phyloP scores from a whole-genome alignment of 1,284 basidiomycete species.

The Vanrija sp. region DNA sequence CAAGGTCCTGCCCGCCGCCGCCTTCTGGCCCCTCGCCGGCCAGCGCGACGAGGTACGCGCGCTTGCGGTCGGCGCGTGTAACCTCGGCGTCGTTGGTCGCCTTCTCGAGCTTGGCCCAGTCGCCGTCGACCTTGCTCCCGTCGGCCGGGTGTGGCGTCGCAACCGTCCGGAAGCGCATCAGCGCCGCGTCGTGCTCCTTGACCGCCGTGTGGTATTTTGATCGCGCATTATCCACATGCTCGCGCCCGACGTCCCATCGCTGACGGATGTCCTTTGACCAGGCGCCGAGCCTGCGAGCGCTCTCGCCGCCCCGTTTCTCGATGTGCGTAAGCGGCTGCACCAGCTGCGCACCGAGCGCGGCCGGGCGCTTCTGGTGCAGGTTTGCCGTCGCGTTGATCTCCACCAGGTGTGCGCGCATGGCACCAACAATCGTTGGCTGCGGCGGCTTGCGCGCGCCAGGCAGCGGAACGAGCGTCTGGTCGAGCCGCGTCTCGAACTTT shows the following conservation, averaged over 20 bases:
- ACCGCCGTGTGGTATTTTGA: conserved; percentile 15
- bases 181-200: conserved; percentile 8
- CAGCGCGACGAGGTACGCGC: conserved; percentile 16
- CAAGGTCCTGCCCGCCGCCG: conserved; percentile 12
- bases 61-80: conserved; percentile 15
- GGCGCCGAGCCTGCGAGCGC: conserved; percentile 4
- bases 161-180: conserved; percentile 7
- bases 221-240: conserved; percentile 16
- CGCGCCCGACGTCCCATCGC: conserved; percentile 16
- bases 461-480: not conserved
- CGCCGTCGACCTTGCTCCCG: not conserved
- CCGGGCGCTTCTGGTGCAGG: conserved; percentile 16
- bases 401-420: conserved; percentile 13
- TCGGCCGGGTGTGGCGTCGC: conserved; percentile 2
- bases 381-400: conserved; percentile 11
- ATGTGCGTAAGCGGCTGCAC: conserved; percentile 13
- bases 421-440: conserved; percentile 6
- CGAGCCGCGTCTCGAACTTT: conserved; percentile 17
- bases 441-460: conserved; percentile 14
- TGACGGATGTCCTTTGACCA: conserved; percentile 19
- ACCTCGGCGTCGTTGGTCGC: conserved; percentile 12
- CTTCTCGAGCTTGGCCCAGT: conserved; percentile 16
- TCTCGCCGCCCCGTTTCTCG: conserved; percentile 14
- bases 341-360: conserved; percentile 12
- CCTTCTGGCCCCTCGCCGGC: conserved; percentile 19